Evolutionary conservation across 2,329 filamentous ascomycete genomes (phyloP), one percentile per base, ranked within the genome.

Genomic region (Hymenoscyphus repandus): DNA sequence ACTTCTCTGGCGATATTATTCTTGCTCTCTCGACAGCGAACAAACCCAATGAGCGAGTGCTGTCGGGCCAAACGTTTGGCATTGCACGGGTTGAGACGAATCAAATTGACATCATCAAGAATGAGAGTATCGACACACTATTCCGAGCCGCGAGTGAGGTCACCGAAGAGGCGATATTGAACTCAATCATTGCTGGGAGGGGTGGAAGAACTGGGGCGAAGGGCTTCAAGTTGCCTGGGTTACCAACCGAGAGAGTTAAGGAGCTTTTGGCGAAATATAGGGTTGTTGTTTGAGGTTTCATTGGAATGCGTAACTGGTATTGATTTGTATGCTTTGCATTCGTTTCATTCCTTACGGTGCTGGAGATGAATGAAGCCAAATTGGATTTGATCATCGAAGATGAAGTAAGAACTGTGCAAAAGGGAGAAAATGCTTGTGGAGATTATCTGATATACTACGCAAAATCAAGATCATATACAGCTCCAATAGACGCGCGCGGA

Each of bases 141-240:
- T 81, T 86, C 51, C 76, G 83, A 62, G 82, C 80, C 1, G 76
- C 73, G 2, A 78, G 79, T 0, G 82, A 86, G 60, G 77, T 76
- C 0, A 79, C 79, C 0, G 82, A 86, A 59, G 83, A 87, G 66
- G 75, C 80, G 1, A 83, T 86, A 49, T 77, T 83, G 55, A 86
- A 87, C 62, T 74, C 77, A 0, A 65, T 86, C 7, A 52, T 64
- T 48, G 82, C 74, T 54, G 82, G 78, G 69, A 80, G 81, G 1
- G 75, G 81, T 58, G 78, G 75, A 0, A 78, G 82, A 70, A 73
- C 71, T 1, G 81, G 81, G 0, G 72, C 75, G 52, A 69, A 73
- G 45, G 77, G 74, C 1, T 64, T 69, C 6, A 74, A 62, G 22
- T 67, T 80, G 1, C 74, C 79, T 43, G 78, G 72, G 0, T 62